Base-by-base conservation (phyloP, 2,329 filamentous ascomycete genomes). In the Fusarium virguliforme region DNA sequence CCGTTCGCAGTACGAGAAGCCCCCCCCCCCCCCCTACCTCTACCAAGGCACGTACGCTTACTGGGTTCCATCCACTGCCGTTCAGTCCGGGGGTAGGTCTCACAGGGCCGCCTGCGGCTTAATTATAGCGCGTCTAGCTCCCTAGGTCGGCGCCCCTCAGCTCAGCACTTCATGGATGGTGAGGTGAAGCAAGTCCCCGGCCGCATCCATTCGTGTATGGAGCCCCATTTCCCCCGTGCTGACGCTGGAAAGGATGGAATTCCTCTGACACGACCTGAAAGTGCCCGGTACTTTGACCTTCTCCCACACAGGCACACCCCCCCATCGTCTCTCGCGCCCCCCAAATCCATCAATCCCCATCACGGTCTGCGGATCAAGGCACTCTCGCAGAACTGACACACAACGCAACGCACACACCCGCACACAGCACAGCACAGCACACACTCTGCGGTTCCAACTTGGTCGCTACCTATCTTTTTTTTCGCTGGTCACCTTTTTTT, bases 361-460 rank as follows among this genome's bases (percentile, higher is more conserved):
- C 68, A 35, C 62, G 43, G 62, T 60, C 59, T 60, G 54, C 68
- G 65, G 67, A 70, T 68, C 67, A 70, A 70, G 67, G 67, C 67
- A 70, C 67, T 57, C 65, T 60, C 62, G 62, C 57, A 65, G 65
- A 68, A 69, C 67, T 69, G 68, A 71, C 68, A 71, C 68, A 71
- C 68, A 57, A 65, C 62, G 62, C 62, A 55, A 59, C 41, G 41
- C 58, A 60, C 62, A 56, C 63, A 60, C 58, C 60, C 46, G 50
- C 50, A 18, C 38, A 41, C 35, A 38, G 35, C 35, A 51, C 48
- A 51, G 48, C 46, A n/a, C n/a, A 32, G 64, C 51, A 26, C 40
- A 41, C n/a, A n/a, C n/a, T n/a, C 15, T 13, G n/a, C 35, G 15
- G 35, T 13, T 13, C 35, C 51, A 41, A 28, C 28, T 54, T 10